Conservation (phyloP, 106 monocot species). For the Ottelia alismoides region DNA sequence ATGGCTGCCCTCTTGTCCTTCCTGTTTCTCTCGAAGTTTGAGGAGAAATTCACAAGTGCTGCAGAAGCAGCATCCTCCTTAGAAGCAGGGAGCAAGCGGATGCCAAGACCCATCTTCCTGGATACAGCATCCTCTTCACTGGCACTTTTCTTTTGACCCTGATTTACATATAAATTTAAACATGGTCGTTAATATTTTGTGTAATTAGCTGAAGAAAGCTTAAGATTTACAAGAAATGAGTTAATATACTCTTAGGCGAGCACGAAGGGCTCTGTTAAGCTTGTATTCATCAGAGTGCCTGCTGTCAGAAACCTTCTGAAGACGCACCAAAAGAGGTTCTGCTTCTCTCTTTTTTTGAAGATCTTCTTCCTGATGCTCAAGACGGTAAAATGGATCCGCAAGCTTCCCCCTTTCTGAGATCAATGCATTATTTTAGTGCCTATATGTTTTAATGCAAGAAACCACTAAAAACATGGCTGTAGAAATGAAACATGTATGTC, state of each 20-base stretch:
- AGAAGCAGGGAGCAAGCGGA: conserved; percentile 73
- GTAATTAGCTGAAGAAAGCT: too few species aligned
- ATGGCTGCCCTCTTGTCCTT: conserved; percentile 77
- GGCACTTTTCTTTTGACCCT: conserved; percentile 80
- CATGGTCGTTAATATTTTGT: too few species aligned
- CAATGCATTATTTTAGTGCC: not conserved
- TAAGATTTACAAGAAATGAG: not conserved
- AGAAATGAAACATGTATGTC: too few species aligned
- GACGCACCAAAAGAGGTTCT: conserved; percentile 72
- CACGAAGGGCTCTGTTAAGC: conserved; percentile 75
- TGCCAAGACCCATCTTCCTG: conserved; percentile 69
- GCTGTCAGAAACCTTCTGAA: conserved; percentile 78
- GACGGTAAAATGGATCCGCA: conserved; percentile 83
- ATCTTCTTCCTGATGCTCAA: conserved; percentile 92
- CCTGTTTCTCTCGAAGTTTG: conserved; percentile 68
- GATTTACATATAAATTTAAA: too few species aligned
- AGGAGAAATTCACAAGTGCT: conserved; percentile 43
- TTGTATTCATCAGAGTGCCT: conserved; percentile 78
- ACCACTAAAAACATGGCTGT: too few species aligned
- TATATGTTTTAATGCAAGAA: too few species aligned
- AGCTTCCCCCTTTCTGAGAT: conserved; percentile 81
- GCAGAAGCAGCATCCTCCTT: conserved; percentile 50
- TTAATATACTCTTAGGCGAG: conserved; percentile 58
- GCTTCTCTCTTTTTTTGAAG: conserved; percentile 93
- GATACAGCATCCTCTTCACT: conserved; percentile 59